phyloP scores from a whole-genome alignment of 768 basidiomycete genomes.

The Lactifluus echinatus region DNA sequence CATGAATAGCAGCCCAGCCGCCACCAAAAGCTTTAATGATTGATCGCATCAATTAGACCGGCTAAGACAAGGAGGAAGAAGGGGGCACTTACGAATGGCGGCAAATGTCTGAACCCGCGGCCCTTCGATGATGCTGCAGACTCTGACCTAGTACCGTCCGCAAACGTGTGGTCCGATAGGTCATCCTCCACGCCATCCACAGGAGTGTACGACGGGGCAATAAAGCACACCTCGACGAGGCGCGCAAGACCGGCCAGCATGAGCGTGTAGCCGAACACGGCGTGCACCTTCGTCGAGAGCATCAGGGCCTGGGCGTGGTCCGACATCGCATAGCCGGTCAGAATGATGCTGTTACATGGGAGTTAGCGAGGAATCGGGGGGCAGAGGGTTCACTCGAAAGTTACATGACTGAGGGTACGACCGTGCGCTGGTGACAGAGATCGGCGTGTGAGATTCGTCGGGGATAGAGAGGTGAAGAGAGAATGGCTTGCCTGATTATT shows the following conservation, averaged over 20 bases:
- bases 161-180: constrained; percentile 60
- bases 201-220: constrained; percentile 34
- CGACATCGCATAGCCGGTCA: constrained; percentile 94
- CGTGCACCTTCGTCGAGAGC: constrained; percentile 82
- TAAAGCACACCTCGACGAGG: constrained; percentile 78
- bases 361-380: not conserved
- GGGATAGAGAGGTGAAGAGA: not conserved
- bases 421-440: constrained; percentile 44
- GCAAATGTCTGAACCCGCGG: constrained; percentile 73
- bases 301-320: constrained; percentile 79
- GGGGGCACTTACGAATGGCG: constrained; percentile 68
- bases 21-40: constrained; percentile 39
- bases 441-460: not conserved
- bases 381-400: constrained; percentile 21
- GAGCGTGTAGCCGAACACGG: constrained; percentile 75
- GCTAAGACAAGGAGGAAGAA: not conserved
- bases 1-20: constrained; percentile 65
- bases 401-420: constrained; percentile 78
- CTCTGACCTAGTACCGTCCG: constrained; percentile 32
- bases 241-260: constrained; percentile 77
- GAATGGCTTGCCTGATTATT: constrained; percentile 55
- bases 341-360: constrained; percentile 48
- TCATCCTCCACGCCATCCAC: constrained; percentile 39
- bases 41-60: constrained; percentile 52
- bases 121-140: constrained; percentile 23